Conservation (phyloP, 2,329 filamentous ascomycete species). For the Karstenula rhodostoma region DNA sequence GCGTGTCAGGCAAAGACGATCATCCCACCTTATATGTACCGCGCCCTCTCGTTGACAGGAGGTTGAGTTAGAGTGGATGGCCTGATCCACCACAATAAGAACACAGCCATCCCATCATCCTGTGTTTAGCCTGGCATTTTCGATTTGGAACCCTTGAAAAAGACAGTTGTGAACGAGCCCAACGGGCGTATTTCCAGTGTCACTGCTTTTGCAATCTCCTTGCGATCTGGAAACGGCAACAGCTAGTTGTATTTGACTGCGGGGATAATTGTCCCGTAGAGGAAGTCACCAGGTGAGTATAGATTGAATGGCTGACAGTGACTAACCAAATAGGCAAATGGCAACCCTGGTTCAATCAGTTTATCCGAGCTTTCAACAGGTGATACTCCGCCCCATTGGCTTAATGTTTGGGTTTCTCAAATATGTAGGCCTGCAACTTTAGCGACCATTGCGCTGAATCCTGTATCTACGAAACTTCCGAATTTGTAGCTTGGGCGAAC, state of each 20-base stretch:
- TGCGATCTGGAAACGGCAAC: background rate
- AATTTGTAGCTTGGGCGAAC: background rate
- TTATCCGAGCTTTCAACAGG: background rate
- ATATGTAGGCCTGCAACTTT: background rate
- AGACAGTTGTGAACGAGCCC: background rate
- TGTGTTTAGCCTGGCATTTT: background rate
- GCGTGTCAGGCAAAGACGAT: background rate
- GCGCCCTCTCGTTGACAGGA: background rate
- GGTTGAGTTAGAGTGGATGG: background rate
- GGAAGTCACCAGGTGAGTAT: background rate
- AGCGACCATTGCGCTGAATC: background rate
- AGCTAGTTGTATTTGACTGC: background rate
- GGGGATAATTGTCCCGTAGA: background rate
- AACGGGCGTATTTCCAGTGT: background rate
- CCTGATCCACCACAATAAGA: background rate
- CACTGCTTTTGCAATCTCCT: background rate
- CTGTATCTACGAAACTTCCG: conserved; percentile 3
- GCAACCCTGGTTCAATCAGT: background rate
- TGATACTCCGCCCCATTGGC: background rate
- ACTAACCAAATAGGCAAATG: background rate
- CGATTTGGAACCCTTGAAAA: conserved; percentile 1
- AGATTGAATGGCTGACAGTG: background rate
- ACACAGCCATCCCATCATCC: background rate
- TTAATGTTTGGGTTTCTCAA: background rate
- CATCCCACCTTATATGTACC: background rate